phyloP scores from a whole-genome alignment of 345 rosid genomes.

The Pugionium cornutum region DNA sequence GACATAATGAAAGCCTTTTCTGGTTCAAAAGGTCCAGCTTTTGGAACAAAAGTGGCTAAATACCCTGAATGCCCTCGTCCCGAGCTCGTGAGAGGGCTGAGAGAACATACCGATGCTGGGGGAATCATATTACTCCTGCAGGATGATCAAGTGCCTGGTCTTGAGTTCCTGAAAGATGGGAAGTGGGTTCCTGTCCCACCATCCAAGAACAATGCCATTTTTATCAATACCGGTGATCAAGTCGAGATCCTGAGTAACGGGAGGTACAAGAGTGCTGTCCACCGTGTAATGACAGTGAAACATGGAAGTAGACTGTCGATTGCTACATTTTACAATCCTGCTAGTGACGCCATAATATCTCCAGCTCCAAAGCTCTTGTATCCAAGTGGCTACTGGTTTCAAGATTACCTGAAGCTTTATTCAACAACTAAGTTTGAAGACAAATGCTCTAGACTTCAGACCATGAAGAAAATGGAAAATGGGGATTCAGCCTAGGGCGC shows the following conservation, averaged over 20 bases:
- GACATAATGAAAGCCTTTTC: conserved; percentile 58
- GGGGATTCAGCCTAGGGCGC: conserved; percentile 25
- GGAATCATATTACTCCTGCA: conserved; percentile 87
- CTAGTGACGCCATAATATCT: conserved; percentile 70
- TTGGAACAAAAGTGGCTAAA: conserved; percentile 87
- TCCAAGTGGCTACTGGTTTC: conserved; percentile 60
- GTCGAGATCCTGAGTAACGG: conserved; percentile 87
- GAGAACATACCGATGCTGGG: conserved; percentile 91
- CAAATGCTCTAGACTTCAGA: conserved; percentile 61
- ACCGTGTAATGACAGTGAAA: conserved; percentile 75
- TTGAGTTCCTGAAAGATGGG: conserved; percentile 78
- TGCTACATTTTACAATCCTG: conserved; percentile 89
- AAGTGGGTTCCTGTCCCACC: conserved; percentile 79
- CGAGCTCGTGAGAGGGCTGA: conserved; percentile 74
- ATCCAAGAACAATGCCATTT: conserved; percentile 77
- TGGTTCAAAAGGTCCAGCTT: conserved; percentile 67
- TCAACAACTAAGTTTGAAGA: conserved; percentile 69
- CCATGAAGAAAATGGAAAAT: conserved; percentile 60
- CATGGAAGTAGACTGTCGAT: conserved; percentile 83
- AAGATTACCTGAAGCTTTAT: conserved; percentile 80
- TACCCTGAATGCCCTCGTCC: conserved; percentile 81
- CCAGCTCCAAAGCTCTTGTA: conserved; percentile 69
- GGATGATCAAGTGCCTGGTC: conserved; percentile 89
- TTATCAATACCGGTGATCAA: conserved; percentile 80
- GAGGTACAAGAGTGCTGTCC: conserved; percentile 68